Base-by-base conservation (phyloP, 768 basidiomycete species). In the Naganishia vaughanmartiniae region DNA sequence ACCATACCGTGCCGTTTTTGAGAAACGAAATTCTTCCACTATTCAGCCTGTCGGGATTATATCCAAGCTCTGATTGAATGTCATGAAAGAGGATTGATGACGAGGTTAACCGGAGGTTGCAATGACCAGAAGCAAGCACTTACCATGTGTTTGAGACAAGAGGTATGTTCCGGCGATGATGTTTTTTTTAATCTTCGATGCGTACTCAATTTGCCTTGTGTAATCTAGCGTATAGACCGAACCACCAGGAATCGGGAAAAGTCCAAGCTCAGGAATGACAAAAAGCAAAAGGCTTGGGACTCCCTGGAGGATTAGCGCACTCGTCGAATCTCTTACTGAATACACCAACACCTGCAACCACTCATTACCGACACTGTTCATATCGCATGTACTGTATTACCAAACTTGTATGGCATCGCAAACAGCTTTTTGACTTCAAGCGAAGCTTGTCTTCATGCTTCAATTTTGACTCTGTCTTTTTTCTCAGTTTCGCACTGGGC, bases 61-160 rank as follows among this genome's bases (percentile, higher is more conserved):
- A 80, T 80, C 51, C 39, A 69, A 19, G 79, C 79, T 6, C 74
- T 80, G 15, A 72, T 77, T 39, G 74, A 72, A 46, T 80, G 79
- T 74, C 79, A 80, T 54, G 75, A 76, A 42, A 60, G 72, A 55
- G 79, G 79, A 0, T 53, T 78, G 60, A 45, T 79, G 34, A 70
- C 74, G 48, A 71, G 70, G 53, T 72, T 73, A 12, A 36, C 69
- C 9, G 79, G 79, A 30, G 75, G 34, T 54, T 80, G 79, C 67
- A 80, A 80, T 63, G 69, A 65, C 14, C 70, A 76, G 42, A 77
- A 77, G 54, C 55, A 70, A 7, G 77, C 75, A 14, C 58, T 80
- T 55, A 73, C 67, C 2, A 63, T 76, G 70, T 80, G 79, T 71
- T 55, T 80, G 31, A 54, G 78, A 46, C 70, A 78, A 75, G 79